Base-by-base conservation (phyloP, 768 basidiomycete species). In the Hericium rajendrae region DNA sequence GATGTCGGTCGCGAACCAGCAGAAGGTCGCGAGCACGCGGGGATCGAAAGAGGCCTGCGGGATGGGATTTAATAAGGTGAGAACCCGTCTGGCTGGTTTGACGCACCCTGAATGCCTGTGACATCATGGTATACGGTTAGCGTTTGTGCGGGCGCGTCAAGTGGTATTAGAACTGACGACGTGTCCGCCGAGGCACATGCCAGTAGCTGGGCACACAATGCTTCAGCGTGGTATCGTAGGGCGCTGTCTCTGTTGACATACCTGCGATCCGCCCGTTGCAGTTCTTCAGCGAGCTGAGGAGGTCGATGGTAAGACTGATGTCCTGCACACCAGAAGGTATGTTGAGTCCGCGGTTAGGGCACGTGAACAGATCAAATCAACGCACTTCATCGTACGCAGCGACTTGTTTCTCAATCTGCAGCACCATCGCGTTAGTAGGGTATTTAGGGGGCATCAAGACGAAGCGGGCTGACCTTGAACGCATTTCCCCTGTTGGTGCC, bases 1-100 rank as follows among this genome's bases (percentile, higher is more conserved):
- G 49, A 98, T 83, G 68, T 95, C 94, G 15, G 95, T 98, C 2
- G 89, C 92, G 66, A 97, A 98, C 75, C 91, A 97, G 72, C 94
- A 97, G 43, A 95, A 89, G 0, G 90, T 79, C 0, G 94, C 76
- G 3, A 91, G 75, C 22, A 97, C 80, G 38, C 94, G 83, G 5
- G 78, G 74, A 68, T 98, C 88, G 67, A 97, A 94, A 0, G 93
- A 90, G 51, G 91, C 91, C 91, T 94, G 57, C 38, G 4, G 28
- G 53, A 26, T 9, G 26, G 20, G 40, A 1, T 6, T 2, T 37
- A 43, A 51, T 51, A 32, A 43, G 24, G 6, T 6, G 50, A 18
- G 32, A 1, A 41, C 38, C 16, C 8, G 2, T 41, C 4, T 16
- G 13, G 18, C n/a, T 39, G 8, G 16, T 46, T 22, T 8, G 22